phyloP scores from a whole-genome alignment of 441 rosid species.

The Jatropha multifida region DNA sequence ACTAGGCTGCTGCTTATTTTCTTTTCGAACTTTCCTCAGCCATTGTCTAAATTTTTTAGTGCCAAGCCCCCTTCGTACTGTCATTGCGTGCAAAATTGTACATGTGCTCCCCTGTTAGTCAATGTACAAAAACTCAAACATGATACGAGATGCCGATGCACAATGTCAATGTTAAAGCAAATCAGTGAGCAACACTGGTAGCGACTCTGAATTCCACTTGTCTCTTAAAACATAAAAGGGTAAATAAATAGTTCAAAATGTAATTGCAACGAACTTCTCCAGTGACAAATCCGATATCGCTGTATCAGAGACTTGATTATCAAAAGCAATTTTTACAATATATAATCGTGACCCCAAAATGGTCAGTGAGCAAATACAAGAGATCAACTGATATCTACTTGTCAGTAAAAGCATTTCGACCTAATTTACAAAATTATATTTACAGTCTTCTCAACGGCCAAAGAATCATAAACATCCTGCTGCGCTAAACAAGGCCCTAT shows the following conservation, averaged over 20 bases:
- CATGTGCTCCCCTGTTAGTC: no score
- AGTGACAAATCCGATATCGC: background rate
- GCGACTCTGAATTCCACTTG: no score
- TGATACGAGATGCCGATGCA: no score
- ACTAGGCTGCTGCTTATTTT: no score
- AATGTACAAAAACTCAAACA: no score
- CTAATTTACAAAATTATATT: conserved; percentile 13
- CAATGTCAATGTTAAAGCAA: no score
- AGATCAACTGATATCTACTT: background rate
- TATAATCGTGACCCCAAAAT: background rate
- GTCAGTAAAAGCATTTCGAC: background rate
- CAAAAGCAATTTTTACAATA: background rate
- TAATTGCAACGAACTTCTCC: background rate
- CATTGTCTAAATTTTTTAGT: no score
- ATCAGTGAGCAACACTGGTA: no score
- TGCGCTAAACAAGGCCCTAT: background rate
- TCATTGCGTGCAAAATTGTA: no score
- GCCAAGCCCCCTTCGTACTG: no score
- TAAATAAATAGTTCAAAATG: no score
- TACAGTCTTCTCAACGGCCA: background rate
- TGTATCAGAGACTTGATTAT: background rate
- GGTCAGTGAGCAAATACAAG: background rate
- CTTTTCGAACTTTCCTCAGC: no score
- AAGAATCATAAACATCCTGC: background rate
- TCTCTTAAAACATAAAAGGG: background rate